phyloP scores from a whole-genome alignment of 129 eudicot genomes.

The Artemisia tridentata region DNA sequence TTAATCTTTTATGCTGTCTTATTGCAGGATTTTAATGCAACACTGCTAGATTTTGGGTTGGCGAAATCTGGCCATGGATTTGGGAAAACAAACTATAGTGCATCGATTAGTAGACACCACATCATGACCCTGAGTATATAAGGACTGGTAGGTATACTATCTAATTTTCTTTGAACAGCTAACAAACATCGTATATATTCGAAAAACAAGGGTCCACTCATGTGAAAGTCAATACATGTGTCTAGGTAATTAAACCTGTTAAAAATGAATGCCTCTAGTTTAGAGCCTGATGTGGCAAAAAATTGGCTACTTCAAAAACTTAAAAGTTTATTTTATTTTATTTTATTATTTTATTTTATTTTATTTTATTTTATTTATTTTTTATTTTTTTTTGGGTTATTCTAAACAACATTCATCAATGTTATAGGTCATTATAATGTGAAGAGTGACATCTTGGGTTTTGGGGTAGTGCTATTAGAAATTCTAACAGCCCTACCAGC shows the following conservation, averaged over 20 bases:
- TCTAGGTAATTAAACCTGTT: too few species aligned
- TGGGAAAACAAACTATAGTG: not conserved
- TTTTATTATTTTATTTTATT: too few species aligned
- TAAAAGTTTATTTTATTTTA: not conserved
- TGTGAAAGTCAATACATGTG: not conserved
- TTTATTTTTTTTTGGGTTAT: too few species aligned
- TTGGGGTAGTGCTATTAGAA: conserved; percentile 40
- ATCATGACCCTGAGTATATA: conserved; percentile 15
- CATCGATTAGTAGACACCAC: not conserved
- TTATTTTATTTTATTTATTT: too few species aligned
- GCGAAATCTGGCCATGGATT: not conserved
- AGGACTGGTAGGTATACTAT: not conserved
- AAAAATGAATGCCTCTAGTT: not conserved
- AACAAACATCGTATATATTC: too few species aligned
- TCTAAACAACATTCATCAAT: not conserved
- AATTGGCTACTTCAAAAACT: not conserved
- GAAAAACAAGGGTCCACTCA: not conserved
- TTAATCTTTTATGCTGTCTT: not conserved
- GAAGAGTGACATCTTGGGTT: conserved; percentile 37
- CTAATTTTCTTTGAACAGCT: too few species aligned
- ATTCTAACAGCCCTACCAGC: conserved; percentile 23
- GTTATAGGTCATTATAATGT: conserved; percentile 26
- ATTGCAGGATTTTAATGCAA: conserved; percentile 14
- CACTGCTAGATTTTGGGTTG: conserved; percentile 17
- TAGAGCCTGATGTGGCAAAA: not conserved